phyloP scores from a whole-genome alignment of 257 asterid genomes.

The Jacaranda mimosifolia region DNA sequence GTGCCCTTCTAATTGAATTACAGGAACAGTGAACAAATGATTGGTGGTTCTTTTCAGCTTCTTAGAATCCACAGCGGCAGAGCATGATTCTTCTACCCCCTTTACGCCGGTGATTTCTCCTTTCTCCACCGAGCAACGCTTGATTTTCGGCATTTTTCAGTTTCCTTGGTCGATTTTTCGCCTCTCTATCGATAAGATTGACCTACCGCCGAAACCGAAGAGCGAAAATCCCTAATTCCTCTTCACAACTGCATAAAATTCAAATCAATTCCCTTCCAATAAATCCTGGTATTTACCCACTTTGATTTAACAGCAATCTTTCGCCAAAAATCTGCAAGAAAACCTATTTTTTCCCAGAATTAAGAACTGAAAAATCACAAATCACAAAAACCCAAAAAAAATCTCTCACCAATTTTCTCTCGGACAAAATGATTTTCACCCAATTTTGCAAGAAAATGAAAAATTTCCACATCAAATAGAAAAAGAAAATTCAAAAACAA shows the following conservation, averaged over 20 bases:
- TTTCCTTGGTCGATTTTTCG: conserved; percentile 42
- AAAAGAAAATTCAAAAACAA: conserved; percentile 13
- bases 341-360: too few relatives aligned
- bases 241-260: neutral
- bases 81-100: conserved; percentile 47
- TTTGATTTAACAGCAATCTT: conserved; percentile 8
- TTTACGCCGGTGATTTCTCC: conserved; percentile 39
- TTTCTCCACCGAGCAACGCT: conserved; percentile 63
- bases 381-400: too few relatives aligned
- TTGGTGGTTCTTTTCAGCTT: conserved; percentile 34
- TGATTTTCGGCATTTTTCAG: conserved; percentile 75
- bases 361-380: too few relatives aligned
- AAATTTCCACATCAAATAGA: neutral
- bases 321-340: conserved; percentile 38
- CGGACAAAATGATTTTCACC: too few relatives aligned
- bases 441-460: conserved; percentile 12
- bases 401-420: too few relatives aligned
- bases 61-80: conserved; percentile 33
- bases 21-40: conserved; percentile 55
- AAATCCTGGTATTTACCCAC: conserved; percentile 23
- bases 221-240: conserved; percentile 44
- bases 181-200: conserved; percentile 36
- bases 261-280: conserved; percentile 28
- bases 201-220: neutral
- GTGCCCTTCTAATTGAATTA: conserved; percentile 54